A percentile compares a stretch with the other conserved stretches of the same genome.
These are phyloP conservation scores for Didymella arachidicola DNA, from an alignment of 2,329 filamentous ascomycete genomes.

Conservation along the genomic window DNA sequence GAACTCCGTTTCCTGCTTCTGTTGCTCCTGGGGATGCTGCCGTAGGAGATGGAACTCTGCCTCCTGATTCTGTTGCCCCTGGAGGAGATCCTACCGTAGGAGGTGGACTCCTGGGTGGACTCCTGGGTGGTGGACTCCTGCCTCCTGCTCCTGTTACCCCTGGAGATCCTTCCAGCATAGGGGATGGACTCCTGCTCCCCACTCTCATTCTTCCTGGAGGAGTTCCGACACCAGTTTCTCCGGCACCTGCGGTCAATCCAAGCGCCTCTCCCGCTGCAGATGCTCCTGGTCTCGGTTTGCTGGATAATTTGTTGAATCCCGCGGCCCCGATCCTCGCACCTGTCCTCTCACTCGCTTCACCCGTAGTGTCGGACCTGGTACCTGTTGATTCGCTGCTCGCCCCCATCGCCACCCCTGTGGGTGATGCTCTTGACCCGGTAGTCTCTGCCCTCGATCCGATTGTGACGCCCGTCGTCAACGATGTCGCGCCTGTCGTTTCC, in stretches of 20 bases:
- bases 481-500: neutral
- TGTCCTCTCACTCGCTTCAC: neutral
- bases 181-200: too few relatives aligned
- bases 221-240: neutral
- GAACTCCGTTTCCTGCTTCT: too few relatives aligned
- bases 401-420: neutral
- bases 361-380: neutral
- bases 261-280: neutral
- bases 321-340: neutral
- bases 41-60: too few relatives aligned
- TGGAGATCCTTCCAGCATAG: too few relatives aligned
- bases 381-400: neutral
- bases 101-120: too few relatives aligned
- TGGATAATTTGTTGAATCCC: neutral
- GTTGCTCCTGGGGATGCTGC: too few relatives aligned
- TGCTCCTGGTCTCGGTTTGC: neutral
- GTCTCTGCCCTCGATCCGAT: neutral
- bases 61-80: too few relatives aligned
- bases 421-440: neutral
- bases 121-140: too few relatives aligned
- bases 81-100: too few relatives aligned
- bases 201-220: neutral
- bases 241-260: neutral
- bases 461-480: neutral
- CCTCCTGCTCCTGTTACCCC: neutral